These are phyloP conservation scores for Ophiostoma australiae DNA, from an alignment of 2,329 filamentous ascomycete genomes.

Conservation along the genomic window DNA sequence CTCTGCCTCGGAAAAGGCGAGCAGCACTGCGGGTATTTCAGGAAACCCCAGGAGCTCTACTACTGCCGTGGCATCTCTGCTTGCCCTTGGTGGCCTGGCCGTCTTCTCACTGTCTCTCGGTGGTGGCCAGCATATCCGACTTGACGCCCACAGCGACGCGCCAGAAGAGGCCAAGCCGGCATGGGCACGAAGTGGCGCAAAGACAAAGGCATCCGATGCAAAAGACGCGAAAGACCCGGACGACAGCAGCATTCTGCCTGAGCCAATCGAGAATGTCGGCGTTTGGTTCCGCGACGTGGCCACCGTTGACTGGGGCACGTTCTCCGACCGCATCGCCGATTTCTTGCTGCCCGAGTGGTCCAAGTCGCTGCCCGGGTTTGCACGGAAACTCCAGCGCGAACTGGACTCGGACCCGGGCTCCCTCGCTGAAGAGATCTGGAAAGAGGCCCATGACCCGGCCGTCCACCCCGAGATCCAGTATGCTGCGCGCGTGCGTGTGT, in stretches of 20 bases:
- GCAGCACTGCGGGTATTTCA: neutral
- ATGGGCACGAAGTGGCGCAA: constrained; percentile 46
- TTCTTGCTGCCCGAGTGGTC: constrained; percentile 80
- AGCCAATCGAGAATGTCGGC: constrained; percentile 5
- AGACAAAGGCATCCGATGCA: constrained; percentile 31
- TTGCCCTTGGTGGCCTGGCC: constrained; percentile 17
- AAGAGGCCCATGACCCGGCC: constrained; percentile 76
- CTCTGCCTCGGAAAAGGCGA: neutral
- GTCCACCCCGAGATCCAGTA: constrained; percentile 83
- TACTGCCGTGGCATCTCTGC: neutral
- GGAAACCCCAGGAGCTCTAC: neutral
- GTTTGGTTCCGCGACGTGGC: constrained; percentile 47
- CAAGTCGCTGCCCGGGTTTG: constrained; percentile 65
- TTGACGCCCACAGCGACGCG: constrained; percentile 12
- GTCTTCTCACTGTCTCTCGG: constrained; percentile 14
- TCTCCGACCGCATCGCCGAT: constrained; percentile 59
- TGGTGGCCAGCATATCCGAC: constrained; percentile 17
- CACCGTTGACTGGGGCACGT: constrained; percentile 50
- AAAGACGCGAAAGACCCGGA: constrained; percentile 29
- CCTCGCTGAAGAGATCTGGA: constrained; percentile 88
- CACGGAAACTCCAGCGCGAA: constrained; percentile 80
- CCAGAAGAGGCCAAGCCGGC: constrained; percentile 5
- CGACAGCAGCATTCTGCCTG: constrained; percentile 40
- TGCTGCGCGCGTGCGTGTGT: constrained; percentile 76
- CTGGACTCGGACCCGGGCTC: constrained; percentile 83